Conservation (phyloP, 768 basidiomycete genomes). For the Suillus cothurnatus region DNA sequence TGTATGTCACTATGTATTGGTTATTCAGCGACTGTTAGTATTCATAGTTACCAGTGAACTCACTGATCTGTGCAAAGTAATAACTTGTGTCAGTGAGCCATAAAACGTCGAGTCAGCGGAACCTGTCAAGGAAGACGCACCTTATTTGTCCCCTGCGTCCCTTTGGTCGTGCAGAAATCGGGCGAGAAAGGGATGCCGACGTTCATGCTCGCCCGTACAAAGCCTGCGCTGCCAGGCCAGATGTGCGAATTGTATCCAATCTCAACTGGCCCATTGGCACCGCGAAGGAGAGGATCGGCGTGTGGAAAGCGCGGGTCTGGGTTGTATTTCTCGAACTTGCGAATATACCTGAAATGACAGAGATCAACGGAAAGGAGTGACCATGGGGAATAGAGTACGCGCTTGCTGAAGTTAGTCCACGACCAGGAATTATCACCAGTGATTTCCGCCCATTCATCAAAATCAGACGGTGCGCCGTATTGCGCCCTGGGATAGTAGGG, state of each 20-base stretch:
- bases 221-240: constrained; percentile 47
- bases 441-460: constrained; percentile 62
- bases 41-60: neutral
- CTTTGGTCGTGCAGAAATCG: constrained; percentile 59
- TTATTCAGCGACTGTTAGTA: neutral
- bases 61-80: neutral
- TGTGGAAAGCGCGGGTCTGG: constrained; percentile 51
- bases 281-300: constrained; percentile 49
- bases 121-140: constrained; percentile 35
- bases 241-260: constrained; percentile 59
- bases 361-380: constrained; percentile 1
- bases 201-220: constrained; percentile 54
- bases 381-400: constrained; percentile 7
- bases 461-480: constrained; percentile 67
- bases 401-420: constrained; percentile 55
- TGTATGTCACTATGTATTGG: constrained; percentile 6
- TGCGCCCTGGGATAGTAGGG: constrained; percentile 41
- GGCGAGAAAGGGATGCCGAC: constrained; percentile 52
- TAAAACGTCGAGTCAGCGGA: neutral
- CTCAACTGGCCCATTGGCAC: constrained; percentile 55
- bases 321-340: constrained; percentile 63
- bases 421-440: constrained; percentile 58
- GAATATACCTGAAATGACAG: constrained; percentile 54
- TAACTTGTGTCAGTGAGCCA: neutral
- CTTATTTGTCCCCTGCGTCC: constrained; percentile 63